These are phyloP conservation scores for Wickerhamiella bombiphila DNA, from an alignment of 805 yeast species.

Conservation along the genomic window DNA sequence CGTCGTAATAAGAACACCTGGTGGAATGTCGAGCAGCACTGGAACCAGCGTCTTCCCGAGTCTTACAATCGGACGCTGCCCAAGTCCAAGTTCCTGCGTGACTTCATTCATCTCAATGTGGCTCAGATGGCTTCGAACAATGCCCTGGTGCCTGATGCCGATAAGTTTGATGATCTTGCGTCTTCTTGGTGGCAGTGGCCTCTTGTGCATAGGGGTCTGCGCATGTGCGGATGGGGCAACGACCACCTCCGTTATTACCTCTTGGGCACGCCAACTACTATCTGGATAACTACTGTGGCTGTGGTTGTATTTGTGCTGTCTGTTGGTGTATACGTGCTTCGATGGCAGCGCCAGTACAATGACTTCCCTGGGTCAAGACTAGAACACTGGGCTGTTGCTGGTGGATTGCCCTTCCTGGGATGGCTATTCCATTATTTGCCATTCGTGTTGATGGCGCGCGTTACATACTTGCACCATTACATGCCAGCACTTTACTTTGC, in stretches of 20 bases:
- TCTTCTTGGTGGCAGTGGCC: slow-evolving; percentile 83
- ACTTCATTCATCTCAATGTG: slow-evolving; percentile 54
- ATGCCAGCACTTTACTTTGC: slow-evolving; percentile 93
- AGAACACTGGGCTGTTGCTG: slow-evolving; percentile 41
- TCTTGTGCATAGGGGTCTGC: slow-evolving; percentile 45
- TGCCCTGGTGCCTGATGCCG: slow-evolving; percentile 64
- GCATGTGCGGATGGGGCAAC: slow-evolving; percentile 63
- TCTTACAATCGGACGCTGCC: slow-evolving; percentile 30
- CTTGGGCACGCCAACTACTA: slow-evolving; percentile 48
- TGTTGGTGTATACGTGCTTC: slow-evolving; percentile 26
- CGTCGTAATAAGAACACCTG: slow-evolving; percentile 48
- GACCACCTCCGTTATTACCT: slow-evolving; percentile 44
- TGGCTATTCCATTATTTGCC: slow-evolving; percentile 86
- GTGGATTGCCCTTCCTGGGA: slow-evolving; percentile 73
- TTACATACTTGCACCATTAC: slow-evolving; percentile 92
- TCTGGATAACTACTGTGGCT: slow-evolving; percentile 39
- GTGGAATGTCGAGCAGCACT: slow-evolving; percentile 72
- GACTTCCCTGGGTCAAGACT: slow-evolving; percentile 30
- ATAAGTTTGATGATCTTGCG: slow-evolving; percentile 56
- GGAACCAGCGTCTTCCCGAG: slow-evolving; percentile 34
- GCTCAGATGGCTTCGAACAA: slow-evolving; percentile 79
- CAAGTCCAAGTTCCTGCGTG: slow-evolving; percentile 43
- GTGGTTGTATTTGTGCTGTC: slow-evolving; percentile 30
- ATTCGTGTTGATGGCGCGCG: slow-evolving; percentile 87
- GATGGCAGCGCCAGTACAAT: slow-evolving; percentile 50